Evolutionary conservation across 2,329 filamentous ascomycete species (phyloP).

Genomic region (Cladophialophora psammophila): DNA sequence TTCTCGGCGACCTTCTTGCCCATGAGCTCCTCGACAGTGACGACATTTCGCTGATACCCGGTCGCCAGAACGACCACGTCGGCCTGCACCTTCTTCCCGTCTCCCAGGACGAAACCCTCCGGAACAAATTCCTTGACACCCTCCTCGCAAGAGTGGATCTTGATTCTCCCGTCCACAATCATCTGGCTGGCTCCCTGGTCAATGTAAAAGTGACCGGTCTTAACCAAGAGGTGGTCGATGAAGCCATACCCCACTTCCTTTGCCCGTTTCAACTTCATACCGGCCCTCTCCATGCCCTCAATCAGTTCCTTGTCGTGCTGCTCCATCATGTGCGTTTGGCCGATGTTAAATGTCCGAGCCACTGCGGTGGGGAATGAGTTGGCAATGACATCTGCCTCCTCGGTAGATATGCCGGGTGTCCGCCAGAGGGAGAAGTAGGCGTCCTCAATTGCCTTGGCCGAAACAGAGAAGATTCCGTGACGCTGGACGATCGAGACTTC

Average conservation of each 20-base stretch:
- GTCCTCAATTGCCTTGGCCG: constrained; percentile 41
- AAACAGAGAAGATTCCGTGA: constrained; percentile 14
- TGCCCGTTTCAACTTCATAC: constrained; percentile 54
- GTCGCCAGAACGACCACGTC: constrained; percentile 71
- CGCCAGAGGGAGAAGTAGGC: constrained; percentile 63
- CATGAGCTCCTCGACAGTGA: constrained; percentile 64
- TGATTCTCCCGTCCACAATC: constrained; percentile 66
- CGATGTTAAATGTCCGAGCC: constrained; percentile 54
- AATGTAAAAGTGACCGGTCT: constrained; percentile 64
- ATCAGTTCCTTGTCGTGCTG: constrained; percentile 55
- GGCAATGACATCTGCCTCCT: constrained; percentile 59
- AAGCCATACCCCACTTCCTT: constrained; percentile 51
- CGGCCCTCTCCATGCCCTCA: constrained; percentile 56
- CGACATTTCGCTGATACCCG: constrained; percentile 72
- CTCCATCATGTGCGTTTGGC: constrained; percentile 47
- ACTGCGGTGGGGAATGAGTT: constrained; percentile 58
- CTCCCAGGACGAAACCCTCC: constrained; percentile 10
- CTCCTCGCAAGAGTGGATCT: constrained; percentile 58
- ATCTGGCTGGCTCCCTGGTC: constrained; percentile 59
- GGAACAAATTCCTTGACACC: constrained; percentile 55
- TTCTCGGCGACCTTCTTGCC: constrained; percentile 67
- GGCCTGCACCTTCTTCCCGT: constrained; percentile 46
- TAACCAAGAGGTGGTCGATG: constrained; percentile 54
- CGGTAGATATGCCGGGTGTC: constrained; percentile 51
- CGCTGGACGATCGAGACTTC: constrained; percentile 62